Base-by-base conservation (phyloP, 1,284 basidiomycete species). In the Boletus semigastroideus region DNA sequence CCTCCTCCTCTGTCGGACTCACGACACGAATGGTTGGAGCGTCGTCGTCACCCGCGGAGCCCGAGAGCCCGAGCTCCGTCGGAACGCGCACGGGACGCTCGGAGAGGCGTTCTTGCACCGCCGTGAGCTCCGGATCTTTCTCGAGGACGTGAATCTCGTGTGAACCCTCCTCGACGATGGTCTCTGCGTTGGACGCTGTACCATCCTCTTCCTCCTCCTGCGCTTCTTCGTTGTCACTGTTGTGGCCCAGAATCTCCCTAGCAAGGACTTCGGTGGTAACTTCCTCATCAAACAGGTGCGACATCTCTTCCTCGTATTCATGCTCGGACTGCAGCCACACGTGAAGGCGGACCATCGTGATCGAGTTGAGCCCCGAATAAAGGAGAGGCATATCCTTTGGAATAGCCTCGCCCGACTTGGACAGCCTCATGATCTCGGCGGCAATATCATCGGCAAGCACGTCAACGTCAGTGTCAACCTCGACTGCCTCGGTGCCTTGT, bases 301-400 rank as follows among this genome's bases (percentile, higher is more conserved):
- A 46, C 54, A 63, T 62, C 42, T 64, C 58, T 14, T 60, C 58
- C 16, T 50, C 60, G 28, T 60, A 65, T 19, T 51, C 58, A 13
- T 63, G 44, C 42, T 61, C 60, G 25, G 62, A 55, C 40, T 60
- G 54, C 14, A 63, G 37, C 60, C 60, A 62, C 48, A 61, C 54
- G 39, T 61, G 53, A 8, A 65, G 49, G 25, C 60, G 58, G 16
- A 65, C 48, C 10, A 63, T 39, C 9, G 62, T 64, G n/a, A 63
- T 62, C 13, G 62, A 62, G 36, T 64, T 62, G n/a, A 64, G 58
- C 8, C 60, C 61, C 5, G 60, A 55, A 44, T 65, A 62, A 8
- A 63, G 53, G 13, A 62, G 54, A 14, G 61, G 50, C 22, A 56
- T 51, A 37, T 63, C 61, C 20, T 41, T 52, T 2, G 62, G 44